Evolutionary conservation across 768 basidiomycete genomes (phyloP).

Genomic region (Brasilioporus rufonigricans): DNA sequence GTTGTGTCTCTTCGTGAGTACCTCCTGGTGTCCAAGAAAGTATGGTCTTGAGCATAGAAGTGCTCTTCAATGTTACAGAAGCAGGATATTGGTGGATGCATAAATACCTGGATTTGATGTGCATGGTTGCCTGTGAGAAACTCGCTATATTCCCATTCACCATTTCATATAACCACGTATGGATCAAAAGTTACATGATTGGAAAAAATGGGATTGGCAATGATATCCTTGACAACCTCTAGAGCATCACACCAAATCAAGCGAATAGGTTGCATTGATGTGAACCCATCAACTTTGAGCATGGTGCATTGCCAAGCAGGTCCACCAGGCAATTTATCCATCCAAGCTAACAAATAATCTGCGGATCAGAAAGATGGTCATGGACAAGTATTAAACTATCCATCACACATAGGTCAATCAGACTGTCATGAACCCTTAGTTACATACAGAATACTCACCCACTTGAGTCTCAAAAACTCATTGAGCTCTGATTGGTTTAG

Average conservation of each 20-base stretch:
- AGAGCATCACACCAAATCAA: neutral
- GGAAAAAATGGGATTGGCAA: neutral
- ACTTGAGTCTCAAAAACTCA: neutral
- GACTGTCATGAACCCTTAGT: neutral
- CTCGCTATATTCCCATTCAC: neutral
- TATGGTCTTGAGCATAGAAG: no score
- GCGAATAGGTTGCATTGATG: neutral
- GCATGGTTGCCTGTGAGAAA: neutral
- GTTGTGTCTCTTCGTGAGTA: no score
- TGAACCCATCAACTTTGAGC: neutral
- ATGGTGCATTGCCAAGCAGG: neutral
- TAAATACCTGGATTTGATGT: neutral
- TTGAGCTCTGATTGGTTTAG: neutral
- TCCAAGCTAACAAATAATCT: neutral
- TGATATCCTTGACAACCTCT: neutral
- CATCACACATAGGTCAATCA: neutral
- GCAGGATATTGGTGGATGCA: neutral
- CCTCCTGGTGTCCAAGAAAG: no score
- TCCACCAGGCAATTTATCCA: neutral
- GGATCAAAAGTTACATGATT: neutral
- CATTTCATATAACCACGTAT: neutral
- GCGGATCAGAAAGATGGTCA: neutral
- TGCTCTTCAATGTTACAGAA: no score
- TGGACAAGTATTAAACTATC: neutral
- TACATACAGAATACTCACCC: neutral